These are phyloP conservation scores for Lichenothelia convexa DNA, from an alignment of 495 filamentous ascomycete genomes.

Conservation along the genomic window DNA sequence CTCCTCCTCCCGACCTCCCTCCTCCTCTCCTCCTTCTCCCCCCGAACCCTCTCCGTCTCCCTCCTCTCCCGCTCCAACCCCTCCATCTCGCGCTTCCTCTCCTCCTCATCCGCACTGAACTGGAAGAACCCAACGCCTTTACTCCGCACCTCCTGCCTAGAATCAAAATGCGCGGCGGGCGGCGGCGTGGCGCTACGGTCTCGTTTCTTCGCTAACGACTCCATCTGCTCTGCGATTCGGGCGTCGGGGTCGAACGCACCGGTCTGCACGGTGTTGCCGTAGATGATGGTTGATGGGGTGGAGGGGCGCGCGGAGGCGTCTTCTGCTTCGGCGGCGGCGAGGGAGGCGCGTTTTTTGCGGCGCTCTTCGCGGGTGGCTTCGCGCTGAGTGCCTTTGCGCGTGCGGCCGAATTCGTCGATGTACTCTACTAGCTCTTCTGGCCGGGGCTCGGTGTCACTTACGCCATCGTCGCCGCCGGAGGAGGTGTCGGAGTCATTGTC, in stretches of 20 bases:
- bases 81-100: slow-evolving; percentile 56
- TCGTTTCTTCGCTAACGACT: slow-evolving; percentile 47
- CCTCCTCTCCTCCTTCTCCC: slow-evolving; percentile 28
- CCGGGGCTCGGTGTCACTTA: slow-evolving; percentile 24
- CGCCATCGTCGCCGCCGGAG: slow-evolving; percentile 26
- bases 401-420: slow-evolving; percentile 77
- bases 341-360: slow-evolving; percentile 20
- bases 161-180: slow-evolving; percentile 66
- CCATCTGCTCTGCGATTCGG: slow-evolving; percentile 43
- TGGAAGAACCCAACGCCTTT: slow-evolving; percentile 83
- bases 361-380: slow-evolving; percentile 40
- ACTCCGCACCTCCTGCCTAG: slow-evolving; percentile 57
- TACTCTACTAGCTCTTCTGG: slow-evolving; percentile 55
- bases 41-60: slow-evolving; percentile 46
- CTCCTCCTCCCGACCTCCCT: slow-evolving; percentile 19
- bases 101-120: slow-evolving; percentile 54
- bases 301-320: slow-evolving; percentile 37
- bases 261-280: slow-evolving; percentile 63
- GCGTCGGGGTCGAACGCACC: slow-evolving; percentile 61
- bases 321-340: slow-evolving; percentile 28
- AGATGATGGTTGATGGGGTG: slow-evolving; percentile 54
- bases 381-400: slow-evolving; percentile 43
- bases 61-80: slow-evolving; percentile 43
- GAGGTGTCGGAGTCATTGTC: slow-evolving; percentile 13
- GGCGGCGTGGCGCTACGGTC: slow-evolving; percentile 65